Evolutionary conservation across 2,329 filamentous ascomycete species (phyloP).

Genomic region (Teratosphaeria zuluensis): DNA sequence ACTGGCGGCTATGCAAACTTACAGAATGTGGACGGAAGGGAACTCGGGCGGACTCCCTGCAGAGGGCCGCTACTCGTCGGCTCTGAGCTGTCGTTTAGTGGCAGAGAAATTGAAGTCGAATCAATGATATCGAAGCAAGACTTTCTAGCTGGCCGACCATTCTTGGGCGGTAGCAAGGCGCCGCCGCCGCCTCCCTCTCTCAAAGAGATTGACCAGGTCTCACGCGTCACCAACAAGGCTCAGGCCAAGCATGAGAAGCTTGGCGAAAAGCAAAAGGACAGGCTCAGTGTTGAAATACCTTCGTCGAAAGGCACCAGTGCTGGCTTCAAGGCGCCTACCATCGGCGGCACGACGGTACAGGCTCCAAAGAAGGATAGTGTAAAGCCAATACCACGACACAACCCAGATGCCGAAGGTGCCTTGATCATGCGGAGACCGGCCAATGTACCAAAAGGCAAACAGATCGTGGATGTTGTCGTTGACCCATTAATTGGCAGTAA

Average conservation of each 20-base stretch:
- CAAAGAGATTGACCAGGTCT: slow-evolving; percentile 17
- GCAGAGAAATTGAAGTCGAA: slow-evolving; percentile 62
- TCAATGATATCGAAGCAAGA: slow-evolving; percentile 51
- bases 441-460: slow-evolving; percentile 49
- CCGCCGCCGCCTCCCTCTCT: slow-evolving; percentile 15
- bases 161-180: slow-evolving; percentile 16
- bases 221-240: slow-evolving; percentile 19
- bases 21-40: slow-evolving; percentile 53
- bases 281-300: slow-evolving; percentile 28
- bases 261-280: slow-evolving; percentile 30
- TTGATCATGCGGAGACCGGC: slow-evolving; percentile 57
- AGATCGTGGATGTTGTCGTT: slow-evolving; percentile 62
- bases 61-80: slow-evolving; percentile 50
- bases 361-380: slow-evolving; percentile 35
- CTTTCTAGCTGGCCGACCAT: slow-evolving; percentile 20
- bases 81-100: slow-evolving; percentile 51
- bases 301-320: slow-evolving; percentile 33
- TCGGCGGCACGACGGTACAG: slow-evolving; percentile 40
- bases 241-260: slow-evolving; percentile 24
- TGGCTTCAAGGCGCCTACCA: slow-evolving; percentile 50
- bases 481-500: slow-evolving; percentile 56
- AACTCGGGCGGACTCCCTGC: slow-evolving; percentile 50
- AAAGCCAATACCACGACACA: slow-evolving; percentile 53
- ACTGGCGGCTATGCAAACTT: slow-evolving; percentile 49
- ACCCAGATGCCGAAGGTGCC: slow-evolving; percentile 49